Evolutionary conservation across 306 rosid genomes (phyloP).

Genomic region (Ormosia semicastrata): DNA sequence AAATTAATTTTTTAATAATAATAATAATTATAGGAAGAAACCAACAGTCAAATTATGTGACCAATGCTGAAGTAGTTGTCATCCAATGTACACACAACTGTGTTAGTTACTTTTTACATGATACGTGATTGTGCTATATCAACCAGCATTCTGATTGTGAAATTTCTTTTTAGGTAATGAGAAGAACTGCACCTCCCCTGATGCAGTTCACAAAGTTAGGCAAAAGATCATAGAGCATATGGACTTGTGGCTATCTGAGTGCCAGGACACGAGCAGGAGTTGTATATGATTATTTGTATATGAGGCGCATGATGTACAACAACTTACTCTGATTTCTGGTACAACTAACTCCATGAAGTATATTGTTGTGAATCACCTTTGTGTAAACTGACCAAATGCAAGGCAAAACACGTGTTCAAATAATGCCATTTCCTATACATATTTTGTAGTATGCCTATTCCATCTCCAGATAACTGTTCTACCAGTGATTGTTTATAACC

Average conservation of each 20-base stretch:
- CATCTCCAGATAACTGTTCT: not conserved
- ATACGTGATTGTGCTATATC: not conserved
- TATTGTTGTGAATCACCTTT: not conserved
- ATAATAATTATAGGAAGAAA: not conserved
- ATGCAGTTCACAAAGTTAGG: conserved; percentile 77
- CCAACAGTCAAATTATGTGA: not conserved
- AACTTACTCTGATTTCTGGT: conserved; percentile 3
- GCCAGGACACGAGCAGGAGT: conserved; percentile 34
- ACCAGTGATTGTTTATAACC: not conserved
- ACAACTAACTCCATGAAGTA: not conserved
- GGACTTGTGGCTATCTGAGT: conserved; percentile 85
- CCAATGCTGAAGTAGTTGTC: not conserved
- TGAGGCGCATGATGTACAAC: not conserved
- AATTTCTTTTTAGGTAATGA: conserved; percentile 58
- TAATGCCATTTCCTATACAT: not conserved
- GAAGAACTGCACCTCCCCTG: conserved; percentile 72
- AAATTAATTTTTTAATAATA: not conserved
- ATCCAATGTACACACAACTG: not conserved
- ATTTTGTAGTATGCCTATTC: not conserved
- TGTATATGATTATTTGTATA: conserved; percentile 30
- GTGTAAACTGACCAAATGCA: not conserved
- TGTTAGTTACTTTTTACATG: not conserved
- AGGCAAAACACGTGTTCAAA: not conserved
- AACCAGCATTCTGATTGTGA: conserved; percentile 10
- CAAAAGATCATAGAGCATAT: conserved; percentile 70